Evolutionary conservation across 441 rosid genomes (phyloP).

Genomic region (Biscutella laevigata): DNA sequence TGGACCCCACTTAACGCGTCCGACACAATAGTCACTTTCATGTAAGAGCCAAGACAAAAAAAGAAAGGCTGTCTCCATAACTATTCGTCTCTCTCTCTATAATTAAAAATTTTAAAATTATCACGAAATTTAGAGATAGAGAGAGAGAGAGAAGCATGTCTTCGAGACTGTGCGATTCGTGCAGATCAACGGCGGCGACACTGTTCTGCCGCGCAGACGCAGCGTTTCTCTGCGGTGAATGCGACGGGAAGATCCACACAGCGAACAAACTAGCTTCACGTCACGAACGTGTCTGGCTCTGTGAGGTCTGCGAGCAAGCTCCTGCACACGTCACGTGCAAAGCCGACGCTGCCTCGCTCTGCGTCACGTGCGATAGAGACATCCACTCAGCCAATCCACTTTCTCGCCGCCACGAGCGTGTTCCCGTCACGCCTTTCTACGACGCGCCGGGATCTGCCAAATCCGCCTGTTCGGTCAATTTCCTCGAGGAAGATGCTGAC

Average conservation of each 20-base stretch:
- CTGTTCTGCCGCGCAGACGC: constrained; percentile 74
- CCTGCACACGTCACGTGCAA: constrained; percentile 28
- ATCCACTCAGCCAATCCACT: constrained; percentile 29
- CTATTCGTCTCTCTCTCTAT: not conserved
- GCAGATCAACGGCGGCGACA: constrained; percentile 62
- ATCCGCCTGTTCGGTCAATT: constrained; percentile 32
- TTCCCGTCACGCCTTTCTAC: constrained; percentile 45
- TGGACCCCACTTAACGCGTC: constrained; percentile 26
- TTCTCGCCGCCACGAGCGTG: constrained; percentile 24
- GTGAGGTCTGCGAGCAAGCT: constrained; percentile 29
- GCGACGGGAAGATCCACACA: constrained; percentile 48
- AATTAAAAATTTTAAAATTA: no score
- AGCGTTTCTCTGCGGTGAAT: constrained; percentile 66
- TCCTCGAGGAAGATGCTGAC: constrained; percentile 34
- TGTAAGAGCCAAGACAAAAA: constrained; percentile 9
- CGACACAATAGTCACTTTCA: not conserved
- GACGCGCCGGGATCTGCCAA: constrained; percentile 28
- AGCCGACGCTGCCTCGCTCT: constrained; percentile 75
- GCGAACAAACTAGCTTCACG: constrained; percentile 29
- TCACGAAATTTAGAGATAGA: not conserved
- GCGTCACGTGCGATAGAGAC: constrained; percentile 25
- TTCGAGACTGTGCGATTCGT: constrained; percentile 67
- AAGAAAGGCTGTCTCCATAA: constrained; percentile 6
- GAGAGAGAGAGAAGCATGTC: not conserved
- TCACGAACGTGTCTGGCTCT: constrained; percentile 27